Base-by-base conservation (phyloP, 441 rosid genomes). In the Raphanus hybrid region DNA sequence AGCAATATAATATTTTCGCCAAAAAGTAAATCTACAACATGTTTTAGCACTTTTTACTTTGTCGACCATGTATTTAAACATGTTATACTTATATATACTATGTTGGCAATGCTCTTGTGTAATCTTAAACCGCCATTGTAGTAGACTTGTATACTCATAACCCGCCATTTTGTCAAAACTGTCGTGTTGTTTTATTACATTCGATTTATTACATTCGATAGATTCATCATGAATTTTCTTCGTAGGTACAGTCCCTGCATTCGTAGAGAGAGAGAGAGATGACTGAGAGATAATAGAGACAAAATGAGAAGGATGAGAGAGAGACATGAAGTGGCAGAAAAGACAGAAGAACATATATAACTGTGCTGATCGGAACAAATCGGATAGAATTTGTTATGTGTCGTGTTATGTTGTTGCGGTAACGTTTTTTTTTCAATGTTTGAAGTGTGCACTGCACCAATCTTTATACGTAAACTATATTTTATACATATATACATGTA, bases 281-380 rank as follows among this genome's bases (percentile, higher is more conserved):
- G 23, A 54, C 10, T 54, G 45, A 62, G 74, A 66, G 65, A 7
- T 29, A 52, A 66, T 16, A 35, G 37, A 45, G 69, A 77, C 67
- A 69, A 37, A 72, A 3, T 11, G 20, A 70, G 48, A 37, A 43
- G 61, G 61, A 52, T 58, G 77, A 41, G 78, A 75, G 79, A 67
- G 74, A 74, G 50, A 27, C 48, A 29, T 67, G 59, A 57, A 64
- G 78, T 52, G 73, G 72, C 76, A 70, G 73, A 74, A 66, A 68
- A 73, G 76, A 80, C 78, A 71, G 77, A 77, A 83, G 75, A 83
- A 78, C 81, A 80, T 76, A 61, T 78, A 71, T 43, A 74, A 70
- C 80, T 82, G 82, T 60, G 70, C 69, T 71, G 81, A 78, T 64
- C 74, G 80, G 69, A 78, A 70, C 77, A 35, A 83, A 70, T 71